Evolutionary conservation across 2,329 filamentous ascomycete species (phyloP).

Genomic region (Daldinia sp.): DNA sequence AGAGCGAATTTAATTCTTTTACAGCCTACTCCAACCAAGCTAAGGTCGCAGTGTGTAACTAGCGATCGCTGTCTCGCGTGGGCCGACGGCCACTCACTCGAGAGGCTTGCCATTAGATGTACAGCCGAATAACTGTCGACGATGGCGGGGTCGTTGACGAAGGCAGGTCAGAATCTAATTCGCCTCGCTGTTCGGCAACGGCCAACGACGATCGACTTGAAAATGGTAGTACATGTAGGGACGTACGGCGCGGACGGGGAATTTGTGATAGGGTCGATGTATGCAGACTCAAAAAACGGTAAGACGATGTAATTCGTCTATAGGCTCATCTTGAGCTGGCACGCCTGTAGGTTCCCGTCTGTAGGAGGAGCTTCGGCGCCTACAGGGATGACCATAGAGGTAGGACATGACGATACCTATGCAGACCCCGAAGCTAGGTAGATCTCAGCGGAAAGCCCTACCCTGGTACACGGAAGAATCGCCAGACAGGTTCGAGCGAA

Average conservation of each 20-base stretch:
- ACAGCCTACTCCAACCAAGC: slow-evolving; percentile 6
- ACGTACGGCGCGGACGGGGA: slow-evolving; percentile 26
- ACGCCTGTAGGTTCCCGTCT: slow-evolving; percentile 29
- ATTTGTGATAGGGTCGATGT: slow-evolving; percentile 33
- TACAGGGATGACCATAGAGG: slow-evolving; percentile 20
- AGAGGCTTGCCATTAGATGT: slow-evolving; percentile 23
- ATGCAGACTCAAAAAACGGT: slow-evolving; percentile 15
- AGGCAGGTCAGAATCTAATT: slow-evolving; percentile 22
- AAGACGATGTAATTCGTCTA: slow-evolving; percentile 23
- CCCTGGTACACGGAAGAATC: slow-evolving; percentile 1
- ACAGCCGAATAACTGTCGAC: slow-evolving; percentile 29
- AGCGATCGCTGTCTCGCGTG: slow-evolving; percentile 34
- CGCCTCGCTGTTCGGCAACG: slow-evolving; percentile 23
- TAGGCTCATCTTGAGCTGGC: slow-evolving; percentile 10
- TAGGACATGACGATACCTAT: slow-evolving; percentile 30
- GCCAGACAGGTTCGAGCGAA: slow-evolving; percentile 8
- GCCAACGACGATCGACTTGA: slow-evolving; percentile 33
- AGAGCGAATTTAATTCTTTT: slow-evolving; percentile 35
- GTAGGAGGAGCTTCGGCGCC: slow-evolving; percentile 19
- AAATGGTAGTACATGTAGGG: slow-evolving; percentile 17
- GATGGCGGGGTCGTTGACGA: slow-evolving; percentile 33
- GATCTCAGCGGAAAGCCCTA: slow-evolving; percentile 3
- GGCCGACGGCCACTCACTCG: slow-evolving; percentile 26
- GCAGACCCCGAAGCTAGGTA: slow-evolving; percentile 17
- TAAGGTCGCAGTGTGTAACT: slow-evolving; percentile 35